These are phyloP conservation scores for Aspergillus candidus DNA, from an alignment of 2,329 filamentous ascomycete species.

Conservation along the genomic window DNA sequence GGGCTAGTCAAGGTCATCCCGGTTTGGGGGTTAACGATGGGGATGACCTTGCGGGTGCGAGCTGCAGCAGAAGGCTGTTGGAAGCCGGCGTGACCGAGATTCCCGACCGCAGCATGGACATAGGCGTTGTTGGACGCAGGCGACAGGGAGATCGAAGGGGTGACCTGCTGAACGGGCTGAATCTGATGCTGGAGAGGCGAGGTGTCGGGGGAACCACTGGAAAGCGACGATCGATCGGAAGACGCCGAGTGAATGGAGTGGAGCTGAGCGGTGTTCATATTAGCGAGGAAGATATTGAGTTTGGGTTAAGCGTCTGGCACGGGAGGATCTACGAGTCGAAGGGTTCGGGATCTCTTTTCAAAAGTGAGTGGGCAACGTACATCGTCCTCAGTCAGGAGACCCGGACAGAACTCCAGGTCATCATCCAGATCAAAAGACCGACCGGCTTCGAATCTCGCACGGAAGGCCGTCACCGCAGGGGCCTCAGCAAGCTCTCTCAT, in stretches of 20 bases:
- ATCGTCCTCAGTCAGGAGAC: constrained; percentile 86
- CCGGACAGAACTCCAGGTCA: constrained; percentile 91
- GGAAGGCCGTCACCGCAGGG: constrained; percentile 70
- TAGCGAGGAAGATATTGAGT: neutral
- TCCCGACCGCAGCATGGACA: constrained; percentile 61
- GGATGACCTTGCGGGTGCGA: constrained; percentile 88
- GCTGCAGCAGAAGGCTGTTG: constrained; percentile 79
- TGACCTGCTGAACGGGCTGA: constrained; percentile 65
- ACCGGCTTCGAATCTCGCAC: constrained; percentile 81
- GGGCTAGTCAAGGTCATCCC: constrained; percentile 84
- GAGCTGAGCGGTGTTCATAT: constrained; percentile 52
- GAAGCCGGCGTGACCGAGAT: constrained; percentile 66
- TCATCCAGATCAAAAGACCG: constrained; percentile 94
- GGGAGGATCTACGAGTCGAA: constrained; percentile 1
- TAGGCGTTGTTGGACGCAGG: constrained; percentile 49
- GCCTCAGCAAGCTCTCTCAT: constrained; percentile 81
- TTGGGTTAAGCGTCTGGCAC: neutral
- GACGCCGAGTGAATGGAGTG: constrained; percentile 83
- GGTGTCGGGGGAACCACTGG: constrained; percentile 85
- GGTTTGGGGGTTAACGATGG: constrained; percentile 93
- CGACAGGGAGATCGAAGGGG: constrained; percentile 68
- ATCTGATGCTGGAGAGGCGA: constrained; percentile 84
- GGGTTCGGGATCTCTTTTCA: neutral
- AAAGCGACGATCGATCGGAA: constrained; percentile 90
- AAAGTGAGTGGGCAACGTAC: constrained; percentile 46